Evolutionary conservation across 306 rosid genomes (phyloP), one percentile per base, ranked within the genome.

Genomic region (Vachellia collinsii): DNA sequence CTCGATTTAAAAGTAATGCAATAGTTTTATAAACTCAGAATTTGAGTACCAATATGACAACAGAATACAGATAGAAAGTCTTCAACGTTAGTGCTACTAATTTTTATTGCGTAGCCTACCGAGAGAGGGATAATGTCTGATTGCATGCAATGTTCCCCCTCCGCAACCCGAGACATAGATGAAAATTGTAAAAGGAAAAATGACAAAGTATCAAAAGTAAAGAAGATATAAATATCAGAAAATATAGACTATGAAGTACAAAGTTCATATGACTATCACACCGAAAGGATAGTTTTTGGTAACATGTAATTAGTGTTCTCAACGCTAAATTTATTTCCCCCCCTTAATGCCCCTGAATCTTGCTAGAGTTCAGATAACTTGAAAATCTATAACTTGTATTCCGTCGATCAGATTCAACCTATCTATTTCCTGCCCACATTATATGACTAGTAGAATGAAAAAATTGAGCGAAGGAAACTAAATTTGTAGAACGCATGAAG

Each of bases 1-100:
- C 25, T 84, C 34, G 20, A 68, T 75, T 51, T 62, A 58, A 42
- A 25, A 77, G 29, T 62, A 56, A 59, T 75, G 66, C 76, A 43
- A 17, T 71, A 74, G 39, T 50, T 70, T 43, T 34, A 53, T 63
- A 76, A 77, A 44, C 51, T 41, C n/a, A 20, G 53, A 64, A 19
- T 76, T 6, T 20, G 37, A 69, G 42, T 9, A 80, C 42, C 72
- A 50, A 41, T 9, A 59, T 48, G 76, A 64, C 46, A 72, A 68
- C 34, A 41, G 19, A 39, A 41, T 68, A 42, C 4, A 39, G 73
- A 39, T 76, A 46, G 53, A 73, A 70, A 44, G 8, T 22, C 37
- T 63, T 42, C 68, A 56, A 80, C 25, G 50, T 41, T 36, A 59
- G 8, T 63, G 74, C 37, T 23, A 22, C 39, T 54, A 74, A 80